Conservation (phyloP, 495 filamentous ascomycete genomes). For the Penicillium atrosanguineum region DNA sequence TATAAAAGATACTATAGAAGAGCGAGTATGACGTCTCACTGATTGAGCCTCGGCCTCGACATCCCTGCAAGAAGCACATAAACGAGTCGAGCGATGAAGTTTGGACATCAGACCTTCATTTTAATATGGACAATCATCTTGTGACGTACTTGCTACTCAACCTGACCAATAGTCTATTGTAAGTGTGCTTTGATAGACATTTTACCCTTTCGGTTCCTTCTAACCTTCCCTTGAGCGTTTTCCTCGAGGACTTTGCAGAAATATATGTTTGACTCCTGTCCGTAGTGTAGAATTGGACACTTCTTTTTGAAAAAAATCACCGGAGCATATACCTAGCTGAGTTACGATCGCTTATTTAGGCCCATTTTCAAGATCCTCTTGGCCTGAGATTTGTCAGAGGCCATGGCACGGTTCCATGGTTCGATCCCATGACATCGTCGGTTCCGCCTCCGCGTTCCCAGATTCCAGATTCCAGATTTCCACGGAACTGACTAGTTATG, state of each 20-base stretch:
- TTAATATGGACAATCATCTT: too few species aligned
- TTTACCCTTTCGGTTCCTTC: not conserved
- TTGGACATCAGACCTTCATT: too few species aligned
- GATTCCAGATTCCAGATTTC: not conserved
- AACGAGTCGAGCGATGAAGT: not conserved
- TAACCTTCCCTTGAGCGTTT: not conserved
- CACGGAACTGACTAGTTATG: not conserved
- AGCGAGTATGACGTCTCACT: not conserved
- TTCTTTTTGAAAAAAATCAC: too few species aligned
- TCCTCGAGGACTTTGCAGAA: too few species aligned
- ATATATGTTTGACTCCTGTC: too few species aligned
- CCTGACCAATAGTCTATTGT: too few species aligned
- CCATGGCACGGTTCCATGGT: not conserved
- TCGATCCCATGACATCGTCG: constrained; percentile 2
- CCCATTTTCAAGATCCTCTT: too few species aligned
- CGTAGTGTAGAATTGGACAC: not conserved
- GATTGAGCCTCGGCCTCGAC: not conserved
- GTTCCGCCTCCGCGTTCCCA: constrained; percentile 1
- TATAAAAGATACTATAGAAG: too few species aligned
- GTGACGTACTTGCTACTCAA: too few species aligned
- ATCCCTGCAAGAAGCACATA: not conserved
- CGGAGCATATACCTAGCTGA: too few species aligned
- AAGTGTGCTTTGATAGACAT: too few species aligned
- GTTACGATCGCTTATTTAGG: too few species aligned
- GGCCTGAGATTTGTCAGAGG: not conserved